Evolutionary conservation across 23 red algal genomes (phyloP), one percentile per base, ranked within the genome.

Genomic region (Cyanidioschyzon merolae): DNA sequence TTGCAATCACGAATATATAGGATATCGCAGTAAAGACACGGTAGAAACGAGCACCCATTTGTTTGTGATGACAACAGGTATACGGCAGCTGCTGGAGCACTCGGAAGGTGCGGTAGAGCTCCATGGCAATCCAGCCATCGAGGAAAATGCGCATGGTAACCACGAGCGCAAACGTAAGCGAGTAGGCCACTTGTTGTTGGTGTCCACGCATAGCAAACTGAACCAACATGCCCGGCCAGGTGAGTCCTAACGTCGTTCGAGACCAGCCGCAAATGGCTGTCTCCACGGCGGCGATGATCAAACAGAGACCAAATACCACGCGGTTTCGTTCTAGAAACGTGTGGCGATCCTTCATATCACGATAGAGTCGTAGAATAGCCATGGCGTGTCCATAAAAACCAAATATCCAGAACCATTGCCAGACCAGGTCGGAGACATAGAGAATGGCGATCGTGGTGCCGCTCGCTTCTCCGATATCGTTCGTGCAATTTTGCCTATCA

Each of bases 51-150:
- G 63, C 63, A 35, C 16, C 63, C 63, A 71, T 25, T 35, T 71
- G 63, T 32, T 71, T 71, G 63, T 71, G 63, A 35, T 35, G 63
- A 35, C 32, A 71, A 7, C 32, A 25, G n/a, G 32, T 35, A 27
- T 71, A 71, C 63, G 21, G 21, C n/a, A 35, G 7, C 2, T 35
- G 16, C 12, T 27, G 21, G 12, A 71, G 63, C 3, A 71, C 63
- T 7, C 63, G 32, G 32, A 71, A 71, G 16, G 63, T 71, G 16
- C 12, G 63, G 30, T 71, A 71, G 12, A 35, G 32, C 63, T 71
- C 63, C 12, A 71, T 17, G n/a, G 32, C 63, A 71, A 71, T 71
- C 63, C 63, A 71, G 12, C n/a, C 63, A 35, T 71, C 63, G 12
- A 71, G 63, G 7, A 71, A 35, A 7, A 71, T 7, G 12, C 63